Base-by-base conservation (phyloP, 805 yeast genomes). In the Vanderwaltozyma verrucispora region DNA sequence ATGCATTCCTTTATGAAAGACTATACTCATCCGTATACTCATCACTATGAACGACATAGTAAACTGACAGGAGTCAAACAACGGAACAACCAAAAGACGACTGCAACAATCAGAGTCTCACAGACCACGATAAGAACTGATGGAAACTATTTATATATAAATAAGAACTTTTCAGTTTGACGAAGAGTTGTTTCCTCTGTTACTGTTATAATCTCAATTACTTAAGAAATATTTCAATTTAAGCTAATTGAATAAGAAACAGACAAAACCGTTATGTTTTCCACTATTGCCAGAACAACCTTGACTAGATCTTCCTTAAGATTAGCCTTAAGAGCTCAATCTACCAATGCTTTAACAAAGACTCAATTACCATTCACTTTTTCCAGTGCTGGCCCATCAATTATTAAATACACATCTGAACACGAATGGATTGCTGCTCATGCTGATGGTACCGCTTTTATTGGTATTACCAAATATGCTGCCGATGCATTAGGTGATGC, bases 401-500 rank as follows among this genome's bases (percentile, higher is more conserved):
- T 61, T 13, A 70, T 78, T 43, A 77, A 73, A 63, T 88, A 74
- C 71, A 85, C 97, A 10, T 63, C 69, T 37, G 95, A 92, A 56
- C 98, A 89, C 67, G 98, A 89, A 67, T 89, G 96, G 96, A 63
- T 92, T 39, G 88, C 95, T 4, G 69, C 77, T 39, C 94, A 83
- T 59, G 73, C 74, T 20, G 95, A 88, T 62, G 84, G 84, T 43
- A 69, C 78, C 30, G 81, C 89, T 2, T 87, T 79, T 51, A 69
- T 89, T n/a, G 98, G 98, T 23, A 86, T 92, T 62, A 87, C 98
- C 40, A 76, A 74, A 52, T 88, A 92, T 58, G 98, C 98, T 15
- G 80, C 96, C 17, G 95, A 87, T 54, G 94, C 97, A 7, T 74
- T 92, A 43, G 98, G 98, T 32, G 98, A 92, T 63, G 94, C 94